A percentile compares a stretch with the other conserved stretches of the same genome.
These are phyloP conservation scores for Penicillium sclerotiorum DNA, from an alignment of 2,329 filamentous ascomycete genomes.

Conservation along the genomic window DNA sequence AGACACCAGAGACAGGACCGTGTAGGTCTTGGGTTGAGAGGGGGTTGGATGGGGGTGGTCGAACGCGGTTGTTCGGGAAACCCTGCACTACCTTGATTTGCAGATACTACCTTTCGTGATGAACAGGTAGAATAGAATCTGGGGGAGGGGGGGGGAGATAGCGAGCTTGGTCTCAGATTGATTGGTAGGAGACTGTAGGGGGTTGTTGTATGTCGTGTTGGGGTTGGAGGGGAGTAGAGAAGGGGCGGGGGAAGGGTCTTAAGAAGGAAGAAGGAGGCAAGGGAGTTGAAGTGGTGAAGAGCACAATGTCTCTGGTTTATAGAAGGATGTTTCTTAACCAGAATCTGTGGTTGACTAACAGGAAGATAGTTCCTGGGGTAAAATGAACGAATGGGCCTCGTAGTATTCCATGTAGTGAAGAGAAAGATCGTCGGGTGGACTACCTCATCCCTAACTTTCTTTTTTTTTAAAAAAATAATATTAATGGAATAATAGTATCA, in stretches of 20 bases:
- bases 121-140: constrained; percentile 3
- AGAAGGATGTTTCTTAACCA: constrained; percentile 1
- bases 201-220: constrained; percentile 16
- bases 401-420: constrained; percentile 2
- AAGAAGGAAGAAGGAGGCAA: constrained; percentile 19
- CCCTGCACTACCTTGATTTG: background rate
- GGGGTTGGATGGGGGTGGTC: background rate
- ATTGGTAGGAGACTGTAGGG: constrained; percentile 16
- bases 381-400: constrained; percentile 6
- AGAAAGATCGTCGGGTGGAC: constrained; percentile 20
- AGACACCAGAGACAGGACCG: background rate
- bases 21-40: background rate
- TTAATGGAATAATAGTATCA: background rate
- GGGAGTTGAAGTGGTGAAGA: background rate
- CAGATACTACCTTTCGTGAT: background rate
- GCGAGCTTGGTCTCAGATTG: constrained; percentile 28
- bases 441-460: constrained; percentile 23
- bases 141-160: constrained; percentile 6
- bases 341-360: background rate
- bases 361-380: constrained; percentile 22
- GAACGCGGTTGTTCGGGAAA: constrained; percentile 2
- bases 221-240: constrained; percentile 11
- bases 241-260: constrained; percentile 16
- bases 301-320: constrained; percentile 11
- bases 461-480: constrained; percentile 9